Percentiles rank a stretch among this genome's conserved stretches.
These are phyloP conservation scores for Parathielavia appendiculata DNA, from an alignment of 495 filamentous ascomycete species.

Conservation along the genomic window DNA sequence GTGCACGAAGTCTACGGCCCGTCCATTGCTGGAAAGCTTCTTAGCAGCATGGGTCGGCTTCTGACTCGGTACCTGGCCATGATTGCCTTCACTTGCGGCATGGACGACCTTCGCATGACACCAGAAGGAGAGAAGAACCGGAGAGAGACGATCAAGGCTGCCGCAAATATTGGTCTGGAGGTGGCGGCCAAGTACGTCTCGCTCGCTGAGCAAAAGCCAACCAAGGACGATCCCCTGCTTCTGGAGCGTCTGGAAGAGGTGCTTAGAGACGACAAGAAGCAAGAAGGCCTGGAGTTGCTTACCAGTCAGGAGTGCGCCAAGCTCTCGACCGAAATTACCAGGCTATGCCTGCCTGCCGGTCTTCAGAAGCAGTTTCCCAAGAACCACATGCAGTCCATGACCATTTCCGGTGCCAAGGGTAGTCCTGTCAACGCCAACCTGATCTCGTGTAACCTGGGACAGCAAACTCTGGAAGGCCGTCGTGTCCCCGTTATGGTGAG, in stretches of 20 bases:
- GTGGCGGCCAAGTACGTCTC: constrained; percentile 89
- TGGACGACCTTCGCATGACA: constrained; percentile 90
- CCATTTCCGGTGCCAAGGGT: constrained; percentile 92
- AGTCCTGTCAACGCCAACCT: constrained; percentile 88
- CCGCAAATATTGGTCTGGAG: constrained; percentile 69
- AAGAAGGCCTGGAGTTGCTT: constrained; percentile 77
- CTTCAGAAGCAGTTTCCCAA: constrained; percentile 88
- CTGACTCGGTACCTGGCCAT: constrained; percentile 87
- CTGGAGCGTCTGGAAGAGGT: constrained; percentile 79
- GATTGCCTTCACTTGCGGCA: constrained; percentile 92
- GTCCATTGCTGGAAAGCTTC: constrained; percentile 71
- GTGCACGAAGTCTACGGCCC: constrained; percentile 94
- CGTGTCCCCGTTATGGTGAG: constrained; percentile 97
- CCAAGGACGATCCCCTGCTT: constrained; percentile 62
- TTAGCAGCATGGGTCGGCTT: constrained; percentile 84
- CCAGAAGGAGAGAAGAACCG: constrained; percentile 69
- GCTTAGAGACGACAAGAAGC: constrained; percentile 83
- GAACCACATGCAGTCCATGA: constrained; percentile 99
- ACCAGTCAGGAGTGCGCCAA: constrained; percentile 65
- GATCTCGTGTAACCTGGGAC: constrained; percentile 95
- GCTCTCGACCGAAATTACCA: constrained; percentile 75
- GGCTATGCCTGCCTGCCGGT: constrained; percentile 69
- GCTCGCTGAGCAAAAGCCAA: constrained; percentile 57
- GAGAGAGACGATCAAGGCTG: constrained; percentile 61
- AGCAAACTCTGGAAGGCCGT: constrained; percentile 92